These are phyloP conservation scores for Diaporthe eres DNA, from an alignment of 2,329 filamentous ascomycete species.

Conservation along the genomic window DNA sequence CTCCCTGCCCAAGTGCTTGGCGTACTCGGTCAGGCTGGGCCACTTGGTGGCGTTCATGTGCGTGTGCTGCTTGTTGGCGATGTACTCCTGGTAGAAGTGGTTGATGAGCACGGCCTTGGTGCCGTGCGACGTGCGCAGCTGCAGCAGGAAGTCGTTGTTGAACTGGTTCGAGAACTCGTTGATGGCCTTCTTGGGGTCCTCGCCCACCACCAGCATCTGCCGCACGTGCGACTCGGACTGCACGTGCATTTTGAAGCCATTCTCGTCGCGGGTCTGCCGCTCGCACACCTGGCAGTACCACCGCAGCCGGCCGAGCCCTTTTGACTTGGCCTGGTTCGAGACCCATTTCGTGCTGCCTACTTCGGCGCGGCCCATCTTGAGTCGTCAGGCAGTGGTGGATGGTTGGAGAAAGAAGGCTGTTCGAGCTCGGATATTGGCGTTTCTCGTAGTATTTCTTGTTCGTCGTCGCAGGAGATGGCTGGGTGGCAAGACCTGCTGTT, in stretches of 20 bases:
- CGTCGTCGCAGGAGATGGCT: neutral
- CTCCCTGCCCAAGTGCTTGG: constrained; percentile 87
- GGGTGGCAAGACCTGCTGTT: neutral
- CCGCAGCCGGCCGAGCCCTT: constrained; percentile 82
- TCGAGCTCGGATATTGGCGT: neutral
- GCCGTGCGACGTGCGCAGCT: constrained; percentile 87
- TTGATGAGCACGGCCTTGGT: constrained; percentile 93
- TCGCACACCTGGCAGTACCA: constrained; percentile 94
- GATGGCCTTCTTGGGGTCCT: constrained; percentile 88
- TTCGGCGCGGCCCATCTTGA: constrained; percentile 91
- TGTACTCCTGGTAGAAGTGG: constrained; percentile 95
- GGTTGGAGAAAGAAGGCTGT: neutral
- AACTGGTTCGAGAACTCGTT: constrained; percentile 85
- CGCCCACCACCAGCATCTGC: constrained; percentile 89
- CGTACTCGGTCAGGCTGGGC: constrained; percentile 90
- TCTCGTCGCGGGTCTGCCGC: constrained; percentile 83
- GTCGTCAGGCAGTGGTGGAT: constrained; percentile 33
- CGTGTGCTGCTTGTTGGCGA: constrained; percentile 86
- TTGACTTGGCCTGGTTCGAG: constrained; percentile 90
- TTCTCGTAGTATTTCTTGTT: neutral
- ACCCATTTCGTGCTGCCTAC: constrained; percentile 92
- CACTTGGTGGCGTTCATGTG: constrained; percentile 97
- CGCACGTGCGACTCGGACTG: constrained; percentile 89
- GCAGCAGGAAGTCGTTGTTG: constrained; percentile 81
- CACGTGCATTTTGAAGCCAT: constrained; percentile 92